Conservation (phyloP, 176 grass and related monocot genomes). For the Oryza rufipogon region DNA sequence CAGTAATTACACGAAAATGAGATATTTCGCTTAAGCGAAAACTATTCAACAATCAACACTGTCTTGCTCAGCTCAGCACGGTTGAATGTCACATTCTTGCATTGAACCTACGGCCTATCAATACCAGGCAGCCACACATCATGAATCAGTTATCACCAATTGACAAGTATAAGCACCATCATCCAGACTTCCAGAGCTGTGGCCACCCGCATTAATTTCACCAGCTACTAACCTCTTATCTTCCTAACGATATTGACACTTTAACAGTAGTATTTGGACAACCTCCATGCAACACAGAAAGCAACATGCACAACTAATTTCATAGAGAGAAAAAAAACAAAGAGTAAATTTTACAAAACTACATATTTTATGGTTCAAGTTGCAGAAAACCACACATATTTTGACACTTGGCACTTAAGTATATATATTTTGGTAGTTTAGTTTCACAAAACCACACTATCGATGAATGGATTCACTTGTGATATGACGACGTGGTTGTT, state of each 20-base stretch:
- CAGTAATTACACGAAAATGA: neutral
- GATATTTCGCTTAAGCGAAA: neutral
- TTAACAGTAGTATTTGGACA: neutral
- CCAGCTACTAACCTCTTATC: neutral
- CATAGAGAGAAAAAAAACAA: neutral
- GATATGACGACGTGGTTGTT: no score
- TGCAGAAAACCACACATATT: no score
- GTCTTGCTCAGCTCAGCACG: neutral
- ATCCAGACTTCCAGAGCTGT: neutral
- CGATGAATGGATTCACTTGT: no score
- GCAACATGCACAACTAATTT: neutral
- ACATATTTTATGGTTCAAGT: no score
- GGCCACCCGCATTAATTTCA: conserved; percentile 26
- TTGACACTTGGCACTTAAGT: no score
- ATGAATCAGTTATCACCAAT: neutral
- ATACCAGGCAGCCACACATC: neutral
- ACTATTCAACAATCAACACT: neutral
- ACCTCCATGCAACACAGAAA: neutral
- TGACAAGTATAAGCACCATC: conserved; percentile 19
- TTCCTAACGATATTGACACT: neutral
- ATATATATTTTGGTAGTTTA: no score
- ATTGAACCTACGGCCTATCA: neutral
- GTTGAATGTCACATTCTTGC: neutral
- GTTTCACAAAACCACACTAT: no score
- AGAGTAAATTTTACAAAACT: no score